Base-by-base conservation (phyloP, 306 rosid genomes). In the Trifolium pratense region DNA sequence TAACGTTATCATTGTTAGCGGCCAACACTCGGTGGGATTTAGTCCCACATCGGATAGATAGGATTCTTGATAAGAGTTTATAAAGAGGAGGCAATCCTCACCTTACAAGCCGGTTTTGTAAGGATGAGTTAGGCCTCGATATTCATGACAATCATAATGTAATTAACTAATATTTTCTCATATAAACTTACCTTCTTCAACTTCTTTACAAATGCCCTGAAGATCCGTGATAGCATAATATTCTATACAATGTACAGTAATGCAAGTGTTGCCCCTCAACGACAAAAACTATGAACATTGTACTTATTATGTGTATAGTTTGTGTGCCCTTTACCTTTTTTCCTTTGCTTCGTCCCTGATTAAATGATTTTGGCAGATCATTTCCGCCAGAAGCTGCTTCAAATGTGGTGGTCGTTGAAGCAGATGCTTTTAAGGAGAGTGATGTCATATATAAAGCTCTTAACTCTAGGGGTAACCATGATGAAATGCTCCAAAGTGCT, bases 341-440 rank as follows among this genome's bases (percentile, higher is more conserved):
- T 26, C 11, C 64, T 26, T 5, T n/a, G 64, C 26, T 58, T 26
- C 3, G 10, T 31, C 20, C 18, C 18, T 59, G 10, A 59, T 31
- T 29, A 61, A 64, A 56, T 58, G 67, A 25, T 12, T 65, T 74
- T 66, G 75, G 81, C 92, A 91, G 96, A 26, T 15, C 91, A 40
- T 89, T 91, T 61, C 89, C 96, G 99, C 48, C 71, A 25, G 90
- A 25, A 72, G 92, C 90, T 11, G 85, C 66, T 36, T 18, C 77
- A 64, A 88, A 81, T 29, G 86, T 80, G 10, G 96, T 91, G 84
- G 83, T 88, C 0, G 97, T 94, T 12, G 95, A 94, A 63, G 99
- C 99, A 34, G 99, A 94, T 85, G 97, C 97, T 79, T 94, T 94
- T 65, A 94, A 91, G 78, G 98, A 94, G 81, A 81, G 67, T 3